Percentiles rank a stretch among this genome's conserved stretches.
Conservation (phyloP, 208 protist species). For the Acanthamoeba divionensis region DNA sequence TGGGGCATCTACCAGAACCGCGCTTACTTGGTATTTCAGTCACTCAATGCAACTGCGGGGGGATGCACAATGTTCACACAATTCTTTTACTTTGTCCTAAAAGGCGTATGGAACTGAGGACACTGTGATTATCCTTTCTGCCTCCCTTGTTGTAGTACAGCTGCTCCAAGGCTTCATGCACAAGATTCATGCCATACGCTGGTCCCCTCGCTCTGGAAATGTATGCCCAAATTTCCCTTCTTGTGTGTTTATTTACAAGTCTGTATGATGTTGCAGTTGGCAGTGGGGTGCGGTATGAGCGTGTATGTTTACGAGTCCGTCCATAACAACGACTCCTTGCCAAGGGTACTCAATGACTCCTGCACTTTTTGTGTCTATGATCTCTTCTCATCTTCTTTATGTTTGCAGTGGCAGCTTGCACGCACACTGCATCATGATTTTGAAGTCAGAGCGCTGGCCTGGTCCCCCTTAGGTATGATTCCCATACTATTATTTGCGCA, state of each 20-base stretch:
- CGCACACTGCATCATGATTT: not conserved
- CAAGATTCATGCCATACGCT: not conserved
- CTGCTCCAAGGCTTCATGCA: not conserved
- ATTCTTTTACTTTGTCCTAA: not conserved
- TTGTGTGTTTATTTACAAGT: not conserved
- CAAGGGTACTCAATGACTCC: no score
- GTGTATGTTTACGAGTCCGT: constrained; percentile 4
- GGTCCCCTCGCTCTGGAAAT: not conserved
- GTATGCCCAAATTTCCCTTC: not conserved
- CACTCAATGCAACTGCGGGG: not conserved
- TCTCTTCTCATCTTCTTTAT: not conserved
- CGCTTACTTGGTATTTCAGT: not conserved
- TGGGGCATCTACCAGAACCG: not conserved
- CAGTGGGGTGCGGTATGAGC: not conserved
- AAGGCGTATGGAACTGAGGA: constrained; percentile 1
- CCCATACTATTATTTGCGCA: no score
- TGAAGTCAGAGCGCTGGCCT: not conserved
- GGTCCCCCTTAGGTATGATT: not conserved
- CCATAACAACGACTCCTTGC: not conserved
- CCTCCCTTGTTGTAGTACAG: not conserved
- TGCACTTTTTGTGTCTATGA: not conserved
- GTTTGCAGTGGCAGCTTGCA: not conserved
- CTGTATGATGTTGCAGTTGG: not conserved
- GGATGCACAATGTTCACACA: not conserved
- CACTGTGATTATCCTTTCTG: not conserved